Evolutionary conservation across 345 rosid species (phyloP).

Genomic region (Linum tenue): DNA sequence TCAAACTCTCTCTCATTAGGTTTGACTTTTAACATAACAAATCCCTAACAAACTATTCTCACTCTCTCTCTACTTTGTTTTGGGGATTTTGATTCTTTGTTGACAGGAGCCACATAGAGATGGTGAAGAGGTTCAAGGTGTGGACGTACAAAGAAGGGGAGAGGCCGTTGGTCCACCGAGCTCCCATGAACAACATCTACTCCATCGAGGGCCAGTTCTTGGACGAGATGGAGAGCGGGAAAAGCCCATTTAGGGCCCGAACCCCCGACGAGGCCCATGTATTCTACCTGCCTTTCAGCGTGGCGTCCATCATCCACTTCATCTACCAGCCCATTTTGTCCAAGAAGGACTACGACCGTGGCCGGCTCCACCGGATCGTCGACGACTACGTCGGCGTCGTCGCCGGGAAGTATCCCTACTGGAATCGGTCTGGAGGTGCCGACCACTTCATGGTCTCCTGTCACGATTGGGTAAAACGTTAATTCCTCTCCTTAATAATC

Average conservation of each 20-base stretch:
- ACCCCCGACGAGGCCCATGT: conserved; percentile 45
- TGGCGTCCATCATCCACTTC: conserved; percentile 27
- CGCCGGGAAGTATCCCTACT: conserved; percentile 34
- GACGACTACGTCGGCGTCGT: conserved; percentile 33
- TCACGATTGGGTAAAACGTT: conserved; percentile 46
- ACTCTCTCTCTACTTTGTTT: no score
- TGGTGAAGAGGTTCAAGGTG: conserved; percentile 45
- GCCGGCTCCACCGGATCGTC: conserved; percentile 24
- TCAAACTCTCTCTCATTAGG: no score
- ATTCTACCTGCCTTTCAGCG: conserved; percentile 45
- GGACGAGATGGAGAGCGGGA: conserved; percentile 37
- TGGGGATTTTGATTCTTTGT: no score
- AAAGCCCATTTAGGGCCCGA: conserved; percentile 28
- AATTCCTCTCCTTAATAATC: background rate
- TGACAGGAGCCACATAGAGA: conserved; percentile 48
- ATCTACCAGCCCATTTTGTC: conserved; percentile 33
- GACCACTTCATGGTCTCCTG: conserved; percentile 61
- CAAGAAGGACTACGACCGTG: conserved; percentile 19
- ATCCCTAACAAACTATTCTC: no score
- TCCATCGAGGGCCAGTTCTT: conserved; percentile 53
- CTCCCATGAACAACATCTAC: conserved; percentile 43
- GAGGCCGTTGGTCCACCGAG: conserved; percentile 38
- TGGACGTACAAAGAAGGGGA: conserved; percentile 62
- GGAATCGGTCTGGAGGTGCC: conserved; percentile 56
- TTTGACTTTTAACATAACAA: no score